These are phyloP conservation scores for Cryphonectria japonica DNA, from an alignment of 2,329 filamentous ascomycete genomes.

Conservation along the genomic window DNA sequence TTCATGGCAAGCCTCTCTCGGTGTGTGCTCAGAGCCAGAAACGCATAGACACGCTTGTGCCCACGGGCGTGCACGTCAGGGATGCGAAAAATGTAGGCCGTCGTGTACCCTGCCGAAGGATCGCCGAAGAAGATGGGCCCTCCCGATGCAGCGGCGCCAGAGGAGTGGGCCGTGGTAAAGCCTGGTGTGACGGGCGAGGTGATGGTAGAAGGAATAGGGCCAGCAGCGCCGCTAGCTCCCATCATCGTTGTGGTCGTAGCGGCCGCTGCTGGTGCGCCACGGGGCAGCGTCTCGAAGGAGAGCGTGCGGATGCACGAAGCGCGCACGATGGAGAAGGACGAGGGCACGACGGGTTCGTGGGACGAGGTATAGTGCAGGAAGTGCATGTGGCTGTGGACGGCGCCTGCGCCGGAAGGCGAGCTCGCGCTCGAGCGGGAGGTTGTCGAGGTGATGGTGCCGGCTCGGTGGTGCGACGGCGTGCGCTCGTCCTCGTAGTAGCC, in stretches of 20 bases:
- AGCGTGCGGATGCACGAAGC: constrained; percentile 69
- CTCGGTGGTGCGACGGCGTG: constrained; percentile 42
- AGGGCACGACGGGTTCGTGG: constrained; percentile 63
- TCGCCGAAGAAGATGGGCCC: constrained; percentile 73
- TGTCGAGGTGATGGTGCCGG: constrained; percentile 48
- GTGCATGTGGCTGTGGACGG: constrained; percentile 59
- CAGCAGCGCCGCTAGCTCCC: constrained; percentile 26
- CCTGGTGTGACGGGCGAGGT: constrained; percentile 42
- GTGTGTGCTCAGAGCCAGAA: constrained; percentile 67
- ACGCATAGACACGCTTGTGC: constrained; percentile 70
- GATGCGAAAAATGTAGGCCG: constrained; percentile 72
- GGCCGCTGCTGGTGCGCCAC: constrained; percentile 44
- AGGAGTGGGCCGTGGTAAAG: constrained; percentile 58
- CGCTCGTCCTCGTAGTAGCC: constrained; percentile 39
- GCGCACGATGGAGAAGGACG: constrained; percentile 69
- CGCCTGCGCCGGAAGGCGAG: constrained; percentile 46
- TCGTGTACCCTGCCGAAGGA: constrained; percentile 67
- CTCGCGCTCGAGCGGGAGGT: constrained; percentile 59
- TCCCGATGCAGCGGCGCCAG: constrained; percentile 60
- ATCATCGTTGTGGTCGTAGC: neutral
- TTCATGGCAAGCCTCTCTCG: constrained; percentile 69
- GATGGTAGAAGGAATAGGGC: constrained; percentile 32
- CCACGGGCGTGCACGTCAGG: constrained; percentile 69
- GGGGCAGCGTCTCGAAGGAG: constrained; percentile 68
- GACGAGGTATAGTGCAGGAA: constrained; percentile 71